Base-by-base conservation (phyloP, 2,329 filamentous ascomycete genomes). In the Fusarium sp. region DNA sequence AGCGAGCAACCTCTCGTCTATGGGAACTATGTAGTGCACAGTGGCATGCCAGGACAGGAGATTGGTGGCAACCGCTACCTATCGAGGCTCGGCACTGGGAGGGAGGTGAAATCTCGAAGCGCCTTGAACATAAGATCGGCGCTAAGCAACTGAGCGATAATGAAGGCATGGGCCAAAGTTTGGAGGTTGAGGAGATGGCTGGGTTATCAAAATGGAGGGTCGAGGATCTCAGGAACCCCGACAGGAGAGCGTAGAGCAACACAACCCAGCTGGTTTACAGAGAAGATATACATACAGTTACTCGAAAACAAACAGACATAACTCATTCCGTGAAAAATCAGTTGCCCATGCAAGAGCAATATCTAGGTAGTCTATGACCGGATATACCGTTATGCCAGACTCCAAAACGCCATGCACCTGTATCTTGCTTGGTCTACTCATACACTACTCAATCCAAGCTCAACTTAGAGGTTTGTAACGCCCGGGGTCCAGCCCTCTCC, bases 401-500 rank as follows among this genome's bases (percentile, higher is more conserved):
- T 76, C 77, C 77, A 67, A 77, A 69, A 78, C 73, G 76, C 78
- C 74, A 69, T 74, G 65, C 66, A 73, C 70, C 64, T 71, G 65
- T 65, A 69, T 69, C 69, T 65, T 73, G 65, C 69, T 62, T 73
- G 65, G 55, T 61, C 37, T 70, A 67, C 44, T 69, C 49, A 48
- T 73, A 73, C 61, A 61, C 51, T 39, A n/a, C n/a, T 23, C 15
- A 25, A 25, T 39, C 80, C 46, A n/a, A 93, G 37, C 18, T n/a
- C 35, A 64, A 23, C 65, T 45, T 80, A 93, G 66, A 93, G 81
- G 67, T 75, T 88, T 67, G 85, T 85, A 55, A 93, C 85, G 14
- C 94, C 94, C 2, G 94, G 94, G 63, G 88, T 88, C 95, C 96
- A 99, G 3, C 84, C 83, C 78, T 95, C 93, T 38, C 94, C 96